These are phyloP conservation scores for Pythium vanterpoolii DNA, from an alignment of 352 stramenopile genomes.

Conservation along the genomic window DNA sequence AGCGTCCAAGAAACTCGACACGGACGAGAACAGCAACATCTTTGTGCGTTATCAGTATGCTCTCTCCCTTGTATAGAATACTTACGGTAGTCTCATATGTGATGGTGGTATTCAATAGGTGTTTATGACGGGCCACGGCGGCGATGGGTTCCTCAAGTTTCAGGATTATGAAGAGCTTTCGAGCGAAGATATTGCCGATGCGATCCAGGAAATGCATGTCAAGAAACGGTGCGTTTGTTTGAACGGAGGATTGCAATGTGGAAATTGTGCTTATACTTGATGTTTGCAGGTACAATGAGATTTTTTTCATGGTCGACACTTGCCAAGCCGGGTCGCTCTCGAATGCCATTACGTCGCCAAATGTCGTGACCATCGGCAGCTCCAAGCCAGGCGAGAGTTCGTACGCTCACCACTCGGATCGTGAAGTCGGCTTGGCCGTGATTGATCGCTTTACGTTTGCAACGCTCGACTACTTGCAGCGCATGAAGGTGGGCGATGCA, in stretches of 20 bases:
- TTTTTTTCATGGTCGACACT: conserved; percentile 98
- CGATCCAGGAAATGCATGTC: conserved; percentile 93
- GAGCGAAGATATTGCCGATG: conserved; percentile 90
- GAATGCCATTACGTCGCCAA: conserved; percentile 81
- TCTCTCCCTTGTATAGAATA: not conserved
- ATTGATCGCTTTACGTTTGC: conserved; percentile 90
- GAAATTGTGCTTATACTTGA: not conserved
- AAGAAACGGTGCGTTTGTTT: conserved; percentile 67
- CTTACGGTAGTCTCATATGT: not conserved
- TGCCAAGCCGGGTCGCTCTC: conserved; percentile 95
- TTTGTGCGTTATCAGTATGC: conserved; percentile 30
- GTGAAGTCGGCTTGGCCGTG: conserved; percentile 77
- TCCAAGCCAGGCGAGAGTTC: conserved; percentile 92
- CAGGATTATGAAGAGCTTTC: conserved; percentile 97
- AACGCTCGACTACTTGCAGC: conserved; percentile 86
- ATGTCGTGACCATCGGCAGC: conserved; percentile 93
- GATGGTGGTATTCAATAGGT: conserved; percentile 33
- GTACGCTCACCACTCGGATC: conserved; percentile 91
- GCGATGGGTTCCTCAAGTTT: conserved; percentile 98
- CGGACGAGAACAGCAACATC: conserved; percentile 88
- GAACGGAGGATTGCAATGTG: not conserved
- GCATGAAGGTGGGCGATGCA: conserved; percentile 74
- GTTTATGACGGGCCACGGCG: conserved; percentile 94
- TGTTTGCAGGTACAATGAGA: conserved; percentile 84
- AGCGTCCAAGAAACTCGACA: conserved; percentile 86